phyloP scores from a whole-genome alignment of 2,329 filamentous ascomycete genomes.

The Mollisia scopiformis region DNA sequence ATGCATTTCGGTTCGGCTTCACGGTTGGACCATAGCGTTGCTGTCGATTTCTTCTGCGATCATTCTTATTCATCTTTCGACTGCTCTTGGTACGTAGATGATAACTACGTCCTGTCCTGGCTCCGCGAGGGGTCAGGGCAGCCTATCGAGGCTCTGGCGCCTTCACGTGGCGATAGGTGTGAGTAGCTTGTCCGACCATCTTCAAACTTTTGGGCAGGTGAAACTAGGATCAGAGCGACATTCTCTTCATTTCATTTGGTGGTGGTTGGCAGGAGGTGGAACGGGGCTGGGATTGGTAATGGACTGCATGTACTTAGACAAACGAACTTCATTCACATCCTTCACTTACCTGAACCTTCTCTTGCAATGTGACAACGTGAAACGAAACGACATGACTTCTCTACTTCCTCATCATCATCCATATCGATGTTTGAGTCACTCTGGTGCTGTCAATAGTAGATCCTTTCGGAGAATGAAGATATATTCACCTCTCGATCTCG shows the following conservation, averaged over 20 bases:
- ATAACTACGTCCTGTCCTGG: background rate
- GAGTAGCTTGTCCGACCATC: background rate
- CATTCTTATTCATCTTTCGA: background rate
- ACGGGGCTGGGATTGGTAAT: background rate
- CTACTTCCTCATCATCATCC: too few relatives aligned
- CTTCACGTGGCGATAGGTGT: conserved; percentile 1
- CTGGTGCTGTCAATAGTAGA: too few relatives aligned
- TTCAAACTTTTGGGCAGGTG: background rate
- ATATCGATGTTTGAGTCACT: too few relatives aligned
- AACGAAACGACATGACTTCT: background rate
- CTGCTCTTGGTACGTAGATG: background rate
- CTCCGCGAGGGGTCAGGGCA: background rate
- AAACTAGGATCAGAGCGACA: background rate
- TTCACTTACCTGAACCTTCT: background rate
- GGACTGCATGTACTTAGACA: background rate
- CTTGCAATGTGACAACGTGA: background rate
- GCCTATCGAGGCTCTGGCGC: background rate
- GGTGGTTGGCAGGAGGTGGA: background rate
- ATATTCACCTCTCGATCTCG: too few relatives aligned
- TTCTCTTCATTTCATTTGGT: background rate
- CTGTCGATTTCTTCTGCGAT: background rate
- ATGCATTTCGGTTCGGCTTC: background rate
- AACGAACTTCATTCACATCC: background rate
- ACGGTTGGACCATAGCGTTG: background rate
- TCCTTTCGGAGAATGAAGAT: too few relatives aligned